phyloP scores from a whole-genome alignment of 768 basidiomycete genomes.

The Pleurotus pulmonarius region DNA sequence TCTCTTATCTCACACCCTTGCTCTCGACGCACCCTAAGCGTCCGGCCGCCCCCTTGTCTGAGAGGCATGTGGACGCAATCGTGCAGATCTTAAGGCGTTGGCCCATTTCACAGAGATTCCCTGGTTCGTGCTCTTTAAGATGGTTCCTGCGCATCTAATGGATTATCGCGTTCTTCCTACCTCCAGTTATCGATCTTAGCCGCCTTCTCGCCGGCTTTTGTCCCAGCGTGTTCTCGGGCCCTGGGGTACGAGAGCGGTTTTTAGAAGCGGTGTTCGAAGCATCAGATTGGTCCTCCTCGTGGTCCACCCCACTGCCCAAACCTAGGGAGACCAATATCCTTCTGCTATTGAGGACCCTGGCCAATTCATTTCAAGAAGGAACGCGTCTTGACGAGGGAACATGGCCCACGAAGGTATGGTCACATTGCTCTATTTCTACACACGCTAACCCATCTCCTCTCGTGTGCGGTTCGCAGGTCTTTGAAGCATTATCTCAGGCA shows the following conservation, averaged over 20 bases:
- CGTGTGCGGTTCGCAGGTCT: conserved; percentile 37
- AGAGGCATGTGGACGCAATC: conserved; percentile 58
- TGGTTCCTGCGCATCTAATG: not conserved
- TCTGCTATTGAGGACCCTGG: conserved; percentile 72
- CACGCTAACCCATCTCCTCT: not conserved
- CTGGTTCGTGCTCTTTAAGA: conserved; percentile 36
- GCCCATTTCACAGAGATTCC: conserved; percentile 71
- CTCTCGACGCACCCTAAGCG: conserved; percentile 32
- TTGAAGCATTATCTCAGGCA: conserved; percentile 46
- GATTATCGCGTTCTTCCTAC: not conserved
- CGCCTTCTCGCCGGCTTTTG: conserved; percentile 70
- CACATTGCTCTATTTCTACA: conserved; percentile 1
- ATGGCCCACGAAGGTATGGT: conserved; percentile 51
- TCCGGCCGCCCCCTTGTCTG: conserved; percentile 31
- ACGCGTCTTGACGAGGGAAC: conserved; percentile 33
- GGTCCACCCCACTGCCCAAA: conserved; percentile 58
- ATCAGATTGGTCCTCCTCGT: conserved; percentile 59
- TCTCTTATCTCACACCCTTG: conserved; percentile 52
- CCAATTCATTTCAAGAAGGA: conserved; percentile 72
- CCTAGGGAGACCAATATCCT: conserved; percentile 81
- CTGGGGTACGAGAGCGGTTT: conserved; percentile 45
- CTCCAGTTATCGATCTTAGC: conserved; percentile 78
- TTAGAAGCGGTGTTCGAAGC: conserved; percentile 63
- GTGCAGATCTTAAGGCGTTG: conserved; percentile 67
- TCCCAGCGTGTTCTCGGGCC: conserved; percentile 43